Conservation (phyloP, 768 basidiomycete genomes). For the Dioszegia crocea region DNA sequence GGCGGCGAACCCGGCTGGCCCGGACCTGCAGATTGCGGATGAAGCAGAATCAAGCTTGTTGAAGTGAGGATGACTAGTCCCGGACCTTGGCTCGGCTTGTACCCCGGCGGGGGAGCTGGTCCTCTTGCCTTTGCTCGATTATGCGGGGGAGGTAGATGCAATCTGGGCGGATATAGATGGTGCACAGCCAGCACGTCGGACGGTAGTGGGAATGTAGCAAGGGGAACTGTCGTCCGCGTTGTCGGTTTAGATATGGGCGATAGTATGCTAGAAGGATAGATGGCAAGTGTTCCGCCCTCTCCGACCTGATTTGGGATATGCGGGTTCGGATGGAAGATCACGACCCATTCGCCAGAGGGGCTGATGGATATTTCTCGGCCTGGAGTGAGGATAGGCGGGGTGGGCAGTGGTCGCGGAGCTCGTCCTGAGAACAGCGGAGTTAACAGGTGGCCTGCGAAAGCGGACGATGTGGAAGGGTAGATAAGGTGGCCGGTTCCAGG, state of each 20-base stretch:
- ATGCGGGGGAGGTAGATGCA: neutral
- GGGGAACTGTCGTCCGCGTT: constrained; percentile 10
- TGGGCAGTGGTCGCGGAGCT: constrained; percentile 19
- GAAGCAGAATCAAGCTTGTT: constrained; percentile 15
- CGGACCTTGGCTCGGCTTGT: constrained; percentile 21
- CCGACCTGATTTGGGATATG: neutral
- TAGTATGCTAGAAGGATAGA: constrained; percentile 23
- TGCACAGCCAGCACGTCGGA: constrained; percentile 16
- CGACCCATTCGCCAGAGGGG: constrained; percentile 24
- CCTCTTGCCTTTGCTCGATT: constrained; percentile 16
- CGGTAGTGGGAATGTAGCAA: constrained; percentile 19
- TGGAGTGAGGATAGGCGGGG: constrained; percentile 20
- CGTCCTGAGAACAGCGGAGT: constrained; percentile 17
- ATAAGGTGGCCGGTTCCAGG: constrained; percentile 20
- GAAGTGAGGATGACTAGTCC: constrained; percentile 19
- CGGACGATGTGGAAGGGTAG: constrained; percentile 19
- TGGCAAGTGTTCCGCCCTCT: constrained; percentile 29
- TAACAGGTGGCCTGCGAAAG: constrained; percentile 14
- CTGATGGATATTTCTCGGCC: constrained; percentile 18
- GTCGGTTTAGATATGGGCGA: constrained; percentile 15
- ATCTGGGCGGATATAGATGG: constrained; percentile 26
- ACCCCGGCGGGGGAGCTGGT: constrained; percentile 15
- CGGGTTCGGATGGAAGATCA: constrained; percentile 30
- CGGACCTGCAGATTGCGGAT: constrained; percentile 18
- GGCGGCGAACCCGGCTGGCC: neutral